phyloP scores from a whole-genome alignment of 257 asterid genomes.

The Jacaranda mimosifolia region DNA sequence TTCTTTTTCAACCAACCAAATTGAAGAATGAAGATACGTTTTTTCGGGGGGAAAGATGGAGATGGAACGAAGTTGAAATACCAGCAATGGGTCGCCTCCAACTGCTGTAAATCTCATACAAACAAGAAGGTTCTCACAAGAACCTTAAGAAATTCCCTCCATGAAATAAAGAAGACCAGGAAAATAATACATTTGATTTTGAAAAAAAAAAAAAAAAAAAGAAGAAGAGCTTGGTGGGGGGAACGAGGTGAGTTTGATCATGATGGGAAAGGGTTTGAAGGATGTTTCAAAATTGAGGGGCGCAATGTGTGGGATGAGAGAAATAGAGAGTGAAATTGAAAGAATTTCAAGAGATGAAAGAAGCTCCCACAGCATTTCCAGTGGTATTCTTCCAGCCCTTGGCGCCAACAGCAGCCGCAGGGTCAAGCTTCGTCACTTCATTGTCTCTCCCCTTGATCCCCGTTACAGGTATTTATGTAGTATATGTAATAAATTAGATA shows the following conservation, averaged over 20 bases:
- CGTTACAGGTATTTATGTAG: constrained; percentile 57
- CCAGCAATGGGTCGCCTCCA: background rate
- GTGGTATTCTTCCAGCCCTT: constrained; percentile 73
- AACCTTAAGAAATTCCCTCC: background rate
- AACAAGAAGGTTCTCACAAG: background rate
- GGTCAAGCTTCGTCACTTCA: constrained; percentile 51
- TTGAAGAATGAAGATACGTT: too few relatives aligned
- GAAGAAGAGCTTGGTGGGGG: background rate
- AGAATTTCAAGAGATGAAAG: constrained; percentile 51
- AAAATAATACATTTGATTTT: too few relatives aligned
- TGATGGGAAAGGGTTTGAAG: background rate
- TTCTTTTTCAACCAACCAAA: too few relatives aligned
- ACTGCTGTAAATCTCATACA: background rate
- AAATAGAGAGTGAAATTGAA: constrained; percentile 57
- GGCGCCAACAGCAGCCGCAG: constrained; percentile 60
- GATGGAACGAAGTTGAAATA: background rate
- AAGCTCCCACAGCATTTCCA: constrained; percentile 59
- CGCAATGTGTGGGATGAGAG: constrained; percentile 32
- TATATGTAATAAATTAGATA: too few relatives aligned
- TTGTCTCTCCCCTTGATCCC: constrained; percentile 62
- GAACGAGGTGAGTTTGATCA: background rate
- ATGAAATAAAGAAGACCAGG: background rate
- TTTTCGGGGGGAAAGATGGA: background rate
- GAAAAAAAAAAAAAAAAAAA: background rate
- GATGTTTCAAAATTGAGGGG: constrained; percentile 6